Evolutionary conservation across 306 rosid species (phyloP).

Genomic region (Cicer judaicum): DNA sequence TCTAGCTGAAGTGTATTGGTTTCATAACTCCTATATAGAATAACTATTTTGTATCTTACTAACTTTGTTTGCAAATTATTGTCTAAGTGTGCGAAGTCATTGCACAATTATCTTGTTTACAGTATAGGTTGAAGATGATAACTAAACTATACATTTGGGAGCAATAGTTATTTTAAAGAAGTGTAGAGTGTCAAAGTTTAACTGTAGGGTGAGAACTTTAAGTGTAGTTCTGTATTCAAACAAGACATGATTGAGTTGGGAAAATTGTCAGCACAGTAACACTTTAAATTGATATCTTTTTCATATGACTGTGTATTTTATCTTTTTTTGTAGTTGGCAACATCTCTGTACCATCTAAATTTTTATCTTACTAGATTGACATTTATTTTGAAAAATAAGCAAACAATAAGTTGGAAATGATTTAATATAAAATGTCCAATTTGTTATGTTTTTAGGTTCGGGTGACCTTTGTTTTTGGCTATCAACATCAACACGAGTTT

Average conservation of each 20-base stretch:
- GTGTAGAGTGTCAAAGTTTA: conserved; percentile 24
- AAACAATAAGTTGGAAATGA: not conserved
- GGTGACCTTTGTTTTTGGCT: conserved; percentile 5
- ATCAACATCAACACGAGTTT: conserved; percentile 3
- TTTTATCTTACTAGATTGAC: not conserved
- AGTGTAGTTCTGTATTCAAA: conserved; percentile 5
- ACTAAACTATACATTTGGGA: conserved; percentile 6
- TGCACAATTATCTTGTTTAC: conserved; percentile 24
- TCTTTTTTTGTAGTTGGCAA: not conserved
- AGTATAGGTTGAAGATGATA: conserved; percentile 20
- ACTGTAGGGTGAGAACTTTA: not conserved
- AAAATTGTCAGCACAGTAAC: not conserved
- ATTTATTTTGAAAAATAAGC: conserved; percentile 11
- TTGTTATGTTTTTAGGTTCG: not conserved
- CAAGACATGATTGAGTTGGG: not conserved
- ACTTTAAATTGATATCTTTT: not conserved
- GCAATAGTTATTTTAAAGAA: conserved; percentile 15
- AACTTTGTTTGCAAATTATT: conserved; percentile 25
- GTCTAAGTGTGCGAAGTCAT: not conserved
- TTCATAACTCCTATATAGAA: not conserved
- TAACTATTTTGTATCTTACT: not conserved
- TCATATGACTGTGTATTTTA: not conserved
- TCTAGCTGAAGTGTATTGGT: conserved; percentile 28
- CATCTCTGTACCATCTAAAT: conserved; percentile 4
- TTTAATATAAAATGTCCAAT: not conserved